phyloP scores from a whole-genome alignment of 2,329 filamentous ascomycete genomes.

The Trichoderma cornu-damae region DNA sequence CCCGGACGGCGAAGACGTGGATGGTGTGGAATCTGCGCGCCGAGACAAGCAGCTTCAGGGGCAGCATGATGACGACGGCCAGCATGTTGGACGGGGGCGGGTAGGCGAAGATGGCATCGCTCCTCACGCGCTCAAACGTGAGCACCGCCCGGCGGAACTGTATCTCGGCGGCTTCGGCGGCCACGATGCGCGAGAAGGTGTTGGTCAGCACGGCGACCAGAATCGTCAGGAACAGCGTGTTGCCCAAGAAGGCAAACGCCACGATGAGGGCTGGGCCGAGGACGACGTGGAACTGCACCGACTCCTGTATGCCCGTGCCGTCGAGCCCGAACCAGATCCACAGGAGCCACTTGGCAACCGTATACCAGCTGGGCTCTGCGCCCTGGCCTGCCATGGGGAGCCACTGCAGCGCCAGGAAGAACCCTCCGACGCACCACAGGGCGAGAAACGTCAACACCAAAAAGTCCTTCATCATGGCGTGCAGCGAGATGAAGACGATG shows the following conservation, averaged over 20 bases:
- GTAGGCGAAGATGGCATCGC: conserved; percentile 64
- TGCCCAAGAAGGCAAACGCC: conserved; percentile 67
- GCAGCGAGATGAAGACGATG: conserved; percentile 67
- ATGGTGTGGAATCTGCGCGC: conserved; percentile 65
- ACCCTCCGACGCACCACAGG: conserved; percentile 65
- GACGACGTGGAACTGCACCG: conserved; percentile 57
- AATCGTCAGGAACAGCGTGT: conserved; percentile 69
- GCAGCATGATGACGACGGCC: conserved; percentile 58
- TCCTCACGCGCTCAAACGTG: conserved; percentile 70
- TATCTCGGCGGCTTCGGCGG: conserved; percentile 63
- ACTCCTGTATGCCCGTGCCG: conserved; percentile 49
- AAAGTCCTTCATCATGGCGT: conserved; percentile 72
- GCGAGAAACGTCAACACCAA: conserved; percentile 61
- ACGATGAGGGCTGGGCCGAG: conserved; percentile 66
- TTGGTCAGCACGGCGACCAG: conserved; percentile 69
- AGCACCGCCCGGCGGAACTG: conserved; percentile 67
- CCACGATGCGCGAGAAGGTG: conserved; percentile 65
- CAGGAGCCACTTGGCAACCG: conserved; percentile 70
- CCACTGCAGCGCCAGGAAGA: conserved; percentile 65
- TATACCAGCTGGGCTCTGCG: conserved; percentile 38
- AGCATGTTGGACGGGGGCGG: conserved; percentile 66
- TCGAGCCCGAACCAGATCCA: conserved; percentile 78
- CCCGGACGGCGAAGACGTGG: conserved; percentile 60
- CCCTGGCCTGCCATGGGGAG: conserved; percentile 38
- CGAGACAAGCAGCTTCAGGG: conserved; percentile 58